phyloP scores from a whole-genome alignment of 108 stramenopile species.

The Phaeodactylum tricornutum region DNA sequence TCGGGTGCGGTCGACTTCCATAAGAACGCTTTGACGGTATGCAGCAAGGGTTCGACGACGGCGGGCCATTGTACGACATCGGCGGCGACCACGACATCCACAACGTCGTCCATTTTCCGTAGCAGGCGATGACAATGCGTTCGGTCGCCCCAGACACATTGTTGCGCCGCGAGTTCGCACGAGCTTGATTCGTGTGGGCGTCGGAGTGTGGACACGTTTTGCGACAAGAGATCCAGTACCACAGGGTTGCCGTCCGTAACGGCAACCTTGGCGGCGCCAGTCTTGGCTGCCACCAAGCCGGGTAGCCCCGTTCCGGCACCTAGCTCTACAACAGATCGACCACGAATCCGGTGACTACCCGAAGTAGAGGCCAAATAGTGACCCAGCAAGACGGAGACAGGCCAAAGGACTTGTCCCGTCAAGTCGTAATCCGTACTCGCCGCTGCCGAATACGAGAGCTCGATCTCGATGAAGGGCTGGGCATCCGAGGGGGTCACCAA shows the following conservation, averaged over 20 bases:
- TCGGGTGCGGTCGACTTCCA: not conserved
- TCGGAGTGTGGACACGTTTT: not conserved
- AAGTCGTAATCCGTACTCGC: constrained; percentile 17
- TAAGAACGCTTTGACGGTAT: constrained; percentile 10
- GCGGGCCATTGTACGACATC: constrained; percentile 23
- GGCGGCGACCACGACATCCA: constrained; percentile 12
- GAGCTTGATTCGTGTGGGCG: not conserved
- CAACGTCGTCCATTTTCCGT: not conserved
- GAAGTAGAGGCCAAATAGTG: constrained; percentile 6
- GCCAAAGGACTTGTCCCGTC: constrained; percentile 20
- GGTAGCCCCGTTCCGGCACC: constrained; percentile 10
- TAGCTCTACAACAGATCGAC: not conserved
- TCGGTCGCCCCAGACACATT: constrained; percentile 6
- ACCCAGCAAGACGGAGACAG: constrained; percentile 11
- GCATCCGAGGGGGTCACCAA: not conserved
- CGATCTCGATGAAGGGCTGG: not conserved
- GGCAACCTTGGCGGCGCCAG: not conserved
- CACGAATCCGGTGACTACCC: not conserved
- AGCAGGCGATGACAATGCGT: not conserved
- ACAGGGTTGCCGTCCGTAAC: constrained; percentile 7
- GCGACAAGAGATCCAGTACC: constrained; percentile 5
- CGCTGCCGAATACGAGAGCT: not conserved
- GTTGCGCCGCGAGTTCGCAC: not conserved
- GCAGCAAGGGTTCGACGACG: constrained; percentile 15
- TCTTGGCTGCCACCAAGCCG: constrained; percentile 1